Conservation (phyloP, 441 rosid species). For the Mallotus japonicus region DNA sequence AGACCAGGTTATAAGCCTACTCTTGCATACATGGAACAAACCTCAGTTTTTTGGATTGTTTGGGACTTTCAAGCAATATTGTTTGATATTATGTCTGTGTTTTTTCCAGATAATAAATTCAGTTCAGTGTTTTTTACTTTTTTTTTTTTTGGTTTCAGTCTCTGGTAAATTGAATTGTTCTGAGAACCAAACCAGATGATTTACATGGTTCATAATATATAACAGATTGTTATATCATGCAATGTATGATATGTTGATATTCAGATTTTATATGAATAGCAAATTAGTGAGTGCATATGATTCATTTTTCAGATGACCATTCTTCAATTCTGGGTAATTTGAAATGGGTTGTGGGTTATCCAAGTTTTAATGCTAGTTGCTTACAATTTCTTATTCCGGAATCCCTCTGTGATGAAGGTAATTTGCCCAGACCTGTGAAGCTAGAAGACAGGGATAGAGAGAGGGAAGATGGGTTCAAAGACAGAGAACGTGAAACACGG, state of each 20-base stretch:
- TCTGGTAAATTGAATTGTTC: not conserved
- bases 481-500: conserved; percentile 56
- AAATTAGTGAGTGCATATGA: not conserved
- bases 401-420: conserved; percentile 66
- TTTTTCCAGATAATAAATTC: not conserved
- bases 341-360: conserved; percentile 4
- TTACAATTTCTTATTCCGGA: conserved; percentile 39
- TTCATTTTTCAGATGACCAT: not conserved
- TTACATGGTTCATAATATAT: not conserved
- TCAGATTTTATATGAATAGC: not conserved
- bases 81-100: not conserved
- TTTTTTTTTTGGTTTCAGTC: not conserved
- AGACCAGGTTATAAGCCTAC: not conserved
- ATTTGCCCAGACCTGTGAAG: conserved; percentile 60
- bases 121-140: not conserved
- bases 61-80: not conserved
- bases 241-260: too few relatives aligned
- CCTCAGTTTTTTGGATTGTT: not conserved
- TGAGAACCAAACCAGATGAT: not conserved
- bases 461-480: conserved; percentile 64
- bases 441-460: conserved; percentile 71
- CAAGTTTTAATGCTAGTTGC: conserved; percentile 8
- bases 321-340: not conserved
- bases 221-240: not conserved
- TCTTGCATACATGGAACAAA: not conserved